Evolutionary conservation across 257 asterid species (phyloP), one percentile per base, ranked within the genome.

Genomic region (Solanum sejunctum): DNA sequence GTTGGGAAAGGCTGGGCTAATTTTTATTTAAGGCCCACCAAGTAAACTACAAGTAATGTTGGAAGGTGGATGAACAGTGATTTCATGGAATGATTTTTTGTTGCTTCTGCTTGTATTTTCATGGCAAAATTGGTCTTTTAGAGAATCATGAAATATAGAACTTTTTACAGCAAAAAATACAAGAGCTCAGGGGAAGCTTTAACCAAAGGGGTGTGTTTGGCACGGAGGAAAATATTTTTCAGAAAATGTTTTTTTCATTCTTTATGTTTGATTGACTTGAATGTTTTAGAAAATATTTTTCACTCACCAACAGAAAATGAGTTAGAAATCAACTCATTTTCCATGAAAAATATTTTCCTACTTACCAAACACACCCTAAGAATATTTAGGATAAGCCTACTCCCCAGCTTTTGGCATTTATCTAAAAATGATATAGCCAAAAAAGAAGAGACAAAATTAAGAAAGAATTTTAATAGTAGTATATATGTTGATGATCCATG

Each of bases 31-130:
- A 49, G 63, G 47, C 43, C 80, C 89, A 89, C 90, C 86, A 83
- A 90, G 90, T 88, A 89, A 79, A 64, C 4, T 47, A 12, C 43
- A 66, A 49, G 12, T 45, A 12, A 36, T 43, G 10, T 10, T 32
- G 49, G 47, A 58, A 57, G 36, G 58, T 8, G 20, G 18, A 45
- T 58, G 45, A 72, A 80, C 80, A 83, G 64, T 79, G 91, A 91
- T 73, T 86, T 86, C 86, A 87, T 79, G 66, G 45, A 61, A 41
- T 85, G 49, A 63, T 10, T 13, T 41, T 72, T 84, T 80, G 86
- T 86, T 82, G 80, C 70, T 80, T 88, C 47, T 88, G 54, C 15
- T 67, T 80, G 89, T 75, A 87, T 55, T 81, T 88, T 87, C 67
- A 81, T 85, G 85, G 85, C 75, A 57, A 58, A 41, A 71, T 78